A percentile compares a stretch with the other conserved stretches of the same genome.
phyloP scores from a whole-genome alignment of 345 rosid species.

The Orychophragmus violaceus region DNA sequence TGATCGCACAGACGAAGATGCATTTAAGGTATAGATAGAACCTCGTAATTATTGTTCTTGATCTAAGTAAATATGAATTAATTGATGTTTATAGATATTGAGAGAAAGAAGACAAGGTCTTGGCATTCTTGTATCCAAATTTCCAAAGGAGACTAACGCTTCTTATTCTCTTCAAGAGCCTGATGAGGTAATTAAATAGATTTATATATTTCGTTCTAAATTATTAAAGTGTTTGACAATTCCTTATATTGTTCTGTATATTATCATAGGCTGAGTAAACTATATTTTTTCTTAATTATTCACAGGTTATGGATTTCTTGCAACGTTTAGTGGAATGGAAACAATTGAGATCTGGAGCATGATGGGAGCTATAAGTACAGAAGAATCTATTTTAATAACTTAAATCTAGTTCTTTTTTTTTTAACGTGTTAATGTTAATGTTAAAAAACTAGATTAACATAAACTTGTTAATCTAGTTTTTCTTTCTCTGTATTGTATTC shows the following conservation, averaged over 20 bases:
- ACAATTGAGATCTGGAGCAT: slow-evolving; percentile 28
- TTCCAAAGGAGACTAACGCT: slow-evolving; percentile 82
- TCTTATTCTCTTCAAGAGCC: slow-evolving; percentile 85
- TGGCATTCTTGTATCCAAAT: slow-evolving; percentile 90
- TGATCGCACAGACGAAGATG: slow-evolving; percentile 96
- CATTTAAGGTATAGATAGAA: slow-evolving; percentile 64
- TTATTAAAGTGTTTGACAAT: not conserved
- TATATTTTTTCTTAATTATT: not conserved
- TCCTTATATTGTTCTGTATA: not conserved
- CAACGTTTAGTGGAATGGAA: slow-evolving; percentile 64
- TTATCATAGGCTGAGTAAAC: not conserved
- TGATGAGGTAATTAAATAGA: slow-evolving; percentile 36
- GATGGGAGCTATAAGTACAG: slow-evolving; percentile 13
- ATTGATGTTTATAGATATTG: slow-evolving; percentile 45
- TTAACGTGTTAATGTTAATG: no score
- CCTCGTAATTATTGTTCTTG: not conserved
- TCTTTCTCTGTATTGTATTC: slow-evolving; percentile 1
- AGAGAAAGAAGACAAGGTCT: slow-evolving; percentile 74
- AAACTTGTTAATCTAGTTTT: no score
- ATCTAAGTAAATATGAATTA: not conserved
- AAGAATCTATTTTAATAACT: slow-evolving; percentile 11
- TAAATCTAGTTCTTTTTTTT: slow-evolving; percentile 16
- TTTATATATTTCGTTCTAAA: not conserved
- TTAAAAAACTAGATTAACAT: no score
- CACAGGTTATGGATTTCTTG: slow-evolving; percentile 66